phyloP scores from a whole-genome alignment of 768 basidiomycete species.

The Rhizopogon vesiculosus region DNA sequence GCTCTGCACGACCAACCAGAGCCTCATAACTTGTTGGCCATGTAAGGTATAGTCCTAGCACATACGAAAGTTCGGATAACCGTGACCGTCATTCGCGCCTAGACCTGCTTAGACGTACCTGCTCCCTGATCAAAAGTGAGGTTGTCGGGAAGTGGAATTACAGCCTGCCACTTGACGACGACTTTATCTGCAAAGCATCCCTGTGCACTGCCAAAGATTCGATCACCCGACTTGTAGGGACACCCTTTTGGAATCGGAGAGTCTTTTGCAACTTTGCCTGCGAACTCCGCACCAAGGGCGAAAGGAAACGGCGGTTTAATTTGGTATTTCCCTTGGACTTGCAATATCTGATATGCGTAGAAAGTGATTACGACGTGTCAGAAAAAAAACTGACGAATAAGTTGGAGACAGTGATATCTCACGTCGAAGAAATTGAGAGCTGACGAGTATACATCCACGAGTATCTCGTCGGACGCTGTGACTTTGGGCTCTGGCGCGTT shows the following conservation, averaged over 20 bases:
- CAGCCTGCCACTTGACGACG: slow-evolving; percentile 41
- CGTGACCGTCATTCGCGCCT: background rate
- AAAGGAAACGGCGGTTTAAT: slow-evolving; percentile 81
- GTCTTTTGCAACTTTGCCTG: slow-evolving; percentile 63
- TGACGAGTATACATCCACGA: slow-evolving; percentile 73
- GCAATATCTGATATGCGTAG: slow-evolving; percentile 53
- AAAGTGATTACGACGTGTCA: background rate
- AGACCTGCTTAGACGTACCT: slow-evolving; percentile 35
- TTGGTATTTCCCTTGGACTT: slow-evolving; percentile 89
- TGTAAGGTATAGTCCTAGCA: slow-evolving; percentile 71
- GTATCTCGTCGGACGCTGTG: slow-evolving; percentile 46
- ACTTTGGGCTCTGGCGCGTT: slow-evolving; percentile 55
- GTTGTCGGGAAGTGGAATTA: slow-evolving; percentile 68
- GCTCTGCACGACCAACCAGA: slow-evolving; percentile 75
- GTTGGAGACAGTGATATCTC: slow-evolving; percentile 17
- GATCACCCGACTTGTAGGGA: slow-evolving; percentile 73
- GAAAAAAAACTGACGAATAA: slow-evolving; percentile 19
- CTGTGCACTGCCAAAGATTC: slow-evolving; percentile 80
- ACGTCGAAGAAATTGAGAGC: slow-evolving; percentile 80
- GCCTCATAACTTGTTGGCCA: slow-evolving; percentile 95
- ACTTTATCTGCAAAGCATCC: slow-evolving; percentile 81
- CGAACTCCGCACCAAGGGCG: slow-evolving; percentile 79
- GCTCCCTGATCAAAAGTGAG: slow-evolving; percentile 86
- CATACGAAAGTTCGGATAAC: slow-evolving; percentile 1
- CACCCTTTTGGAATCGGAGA: slow-evolving; percentile 82